phyloP scores from a whole-genome alignment of 108 stramenopile species.

The Hondaea fermentalgiana region DNA sequence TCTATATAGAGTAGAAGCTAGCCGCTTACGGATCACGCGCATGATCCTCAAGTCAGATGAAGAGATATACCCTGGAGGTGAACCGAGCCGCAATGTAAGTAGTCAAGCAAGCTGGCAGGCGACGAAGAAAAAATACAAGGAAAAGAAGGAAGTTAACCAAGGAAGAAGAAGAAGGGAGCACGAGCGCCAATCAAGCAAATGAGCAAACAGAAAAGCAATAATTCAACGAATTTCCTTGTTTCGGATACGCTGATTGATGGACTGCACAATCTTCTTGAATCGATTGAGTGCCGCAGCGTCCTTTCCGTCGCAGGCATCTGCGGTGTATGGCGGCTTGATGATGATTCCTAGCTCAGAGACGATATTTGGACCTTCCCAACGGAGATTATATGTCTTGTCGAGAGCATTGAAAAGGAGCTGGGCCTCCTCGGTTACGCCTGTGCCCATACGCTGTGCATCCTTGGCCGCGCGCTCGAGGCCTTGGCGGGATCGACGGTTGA shows the following conservation, averaged over 20 bases:
- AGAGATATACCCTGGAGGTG: too few species aligned
- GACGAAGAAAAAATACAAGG: too few species aligned
- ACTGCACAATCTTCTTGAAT: neutral
- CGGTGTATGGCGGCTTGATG: slow-evolving; percentile 5
- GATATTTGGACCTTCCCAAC: neutral
- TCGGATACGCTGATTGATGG: neutral
- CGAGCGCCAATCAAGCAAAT: neutral
- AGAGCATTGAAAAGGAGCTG: neutral
- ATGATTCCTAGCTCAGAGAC: neutral
- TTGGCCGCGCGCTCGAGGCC: neutral
- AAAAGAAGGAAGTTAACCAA: too few species aligned
- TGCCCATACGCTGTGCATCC: neutral
- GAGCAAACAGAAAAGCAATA: neutral
- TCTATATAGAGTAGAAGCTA: too few species aligned
- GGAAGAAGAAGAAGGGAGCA: neutral
- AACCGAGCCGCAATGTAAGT: too few species aligned
- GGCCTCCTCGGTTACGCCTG: neutral
- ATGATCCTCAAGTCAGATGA: too few species aligned
- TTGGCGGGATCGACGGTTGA: neutral
- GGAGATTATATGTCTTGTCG: neutral
- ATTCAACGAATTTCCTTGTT: neutral
- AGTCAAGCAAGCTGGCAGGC: too few species aligned
- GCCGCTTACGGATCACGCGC: too few species aligned
- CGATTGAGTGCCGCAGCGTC: neutral
- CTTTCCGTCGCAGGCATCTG: neutral